Base-by-base conservation (phyloP, 495 filamentous ascomycete species). In the Penicillium soppii region DNA sequence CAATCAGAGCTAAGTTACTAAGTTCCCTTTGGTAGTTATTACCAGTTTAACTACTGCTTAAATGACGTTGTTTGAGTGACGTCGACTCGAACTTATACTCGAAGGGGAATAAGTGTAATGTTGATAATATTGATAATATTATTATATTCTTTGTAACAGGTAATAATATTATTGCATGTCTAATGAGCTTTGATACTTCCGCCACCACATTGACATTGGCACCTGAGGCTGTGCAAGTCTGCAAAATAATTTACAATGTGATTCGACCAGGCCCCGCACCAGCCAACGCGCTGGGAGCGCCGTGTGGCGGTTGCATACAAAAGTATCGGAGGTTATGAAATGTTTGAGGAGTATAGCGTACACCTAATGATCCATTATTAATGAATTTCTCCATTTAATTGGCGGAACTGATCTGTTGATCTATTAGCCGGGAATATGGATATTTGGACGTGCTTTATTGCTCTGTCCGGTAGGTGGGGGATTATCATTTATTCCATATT, bases 251-350 rank as follows among this genome's bases (percentile, higher is more conserved):
- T 12, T 8, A 10, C 9, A 12, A 21, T 26, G 10, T 62, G 57
- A 63, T 63, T 63, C 50, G 59, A 60, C 46, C 49, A 37, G 49
- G 50, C 59, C 59, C 59, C 59, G 52, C 56, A 57, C 20, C 56
- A 56, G 50, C 53, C 53, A 47, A 58, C 40, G 52, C 23, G 41
- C 52, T 56, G 53, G 52, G 52, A 56, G 56, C 33, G 22, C 43
- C 19, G 37, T 63, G 59, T 63, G 59, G 59, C 59, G 59, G 50
- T 51, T 33, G 33, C 41, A 19, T n/a, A 17, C 15, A 22, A 25
- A 20, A n/a, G n/a, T n/a, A n/a, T 20, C 30, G 13, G 44, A 47
- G 44, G 44, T n/a, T n/a, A n/a, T n/a, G n/a, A n/a, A n/a, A n/a
- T n/a, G n/a, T n/a, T n/a, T n/a, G n/a, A n/a, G n/a, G n/a, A n/a